These are phyloP conservation scores for Mortierella sp. DNA, from an alignment of 371 early-diverging fungal species.

Conservation along the genomic window DNA sequence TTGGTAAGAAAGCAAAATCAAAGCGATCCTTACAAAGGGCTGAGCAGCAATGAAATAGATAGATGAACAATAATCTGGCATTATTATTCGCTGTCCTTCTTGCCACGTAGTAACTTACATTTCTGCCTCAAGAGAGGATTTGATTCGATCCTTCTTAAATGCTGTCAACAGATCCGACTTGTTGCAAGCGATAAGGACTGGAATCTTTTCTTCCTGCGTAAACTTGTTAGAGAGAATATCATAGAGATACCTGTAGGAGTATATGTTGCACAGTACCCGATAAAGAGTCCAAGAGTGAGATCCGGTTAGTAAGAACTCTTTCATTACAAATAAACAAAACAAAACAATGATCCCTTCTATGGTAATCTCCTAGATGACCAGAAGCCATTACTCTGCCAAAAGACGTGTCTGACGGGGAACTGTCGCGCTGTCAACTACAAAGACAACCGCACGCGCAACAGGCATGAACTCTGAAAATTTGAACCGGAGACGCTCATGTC, in stretches of 20 bases:
- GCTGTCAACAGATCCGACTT: conserved; percentile 84
- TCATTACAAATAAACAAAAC: not conserved
- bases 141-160: conserved; percentile 69
- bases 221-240: conserved; percentile 75
- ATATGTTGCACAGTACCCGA: not conserved
- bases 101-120: conserved; percentile 68
- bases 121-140: conserved; percentile 76
- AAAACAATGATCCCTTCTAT: not conserved
- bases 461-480: conserved; percentile 76
- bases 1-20: not conserved
- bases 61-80: no score
- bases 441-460: conserved; percentile 76
- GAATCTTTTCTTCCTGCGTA: conserved; percentile 65
- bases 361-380: not conserved
- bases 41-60: not conserved
- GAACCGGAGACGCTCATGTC: conserved; percentile 86
- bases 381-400: conserved; percentile 60
- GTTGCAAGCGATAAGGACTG: conserved; percentile 84
- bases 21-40: not conserved
- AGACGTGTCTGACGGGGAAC: conserved; percentile 60
- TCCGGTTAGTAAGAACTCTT: not conserved
- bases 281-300: not conserved
- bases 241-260: conserved; percentile 66
- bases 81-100: not conserved
- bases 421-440: conserved; percentile 82